Base-by-base conservation (phyloP, 2,329 filamentous ascomycete genomes). In the Penicillium aurantiogriseum region DNA sequence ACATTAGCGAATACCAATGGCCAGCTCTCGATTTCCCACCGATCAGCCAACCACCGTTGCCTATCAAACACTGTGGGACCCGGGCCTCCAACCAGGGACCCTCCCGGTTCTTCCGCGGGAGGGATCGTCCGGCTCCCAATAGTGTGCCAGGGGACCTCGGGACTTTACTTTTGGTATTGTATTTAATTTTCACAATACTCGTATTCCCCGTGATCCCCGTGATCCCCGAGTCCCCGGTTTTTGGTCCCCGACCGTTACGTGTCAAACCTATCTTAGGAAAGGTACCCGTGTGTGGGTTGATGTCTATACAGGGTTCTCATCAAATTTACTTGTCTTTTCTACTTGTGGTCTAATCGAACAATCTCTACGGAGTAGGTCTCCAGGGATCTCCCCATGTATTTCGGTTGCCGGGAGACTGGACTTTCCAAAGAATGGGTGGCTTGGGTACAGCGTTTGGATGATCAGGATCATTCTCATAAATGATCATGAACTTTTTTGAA, bases 191-290 rank as follows among this genome's bases (percentile, higher is more conserved):
- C 39, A 27, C 10, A 29, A n/a, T 38, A 54, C 27, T 42, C 27
- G 8, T 46, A 17, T 38, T 29, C 40, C 42, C 54, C 36, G n/a
- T 42, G 43, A 33, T 50, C 56, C 56, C 58, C 54, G 52, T 35
- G 15, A 38, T 50, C 56, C 56, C 58, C 54, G 54, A 60, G n/a
- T 57, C 51, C 55, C 49, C 58, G 58, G 38, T 23, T 39, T 29
- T 17, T 45, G 38, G 38, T 54, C 54, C 49, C 46, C 52, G 42
- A 53, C 66, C 69, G 67, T 71, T 70, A 70, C 69, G 66, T 71
- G 69, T 71, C 69, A 71, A 61, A 51, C 54, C 67, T 61, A 15
- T 57, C 59, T 67, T 67, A 51, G 68, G 65, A 60, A 64, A 59
- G 53, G 61, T 48, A 51, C 54, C 60, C 62, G 29, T 29, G 23